These are phyloP conservation scores for Pythium myriotylum DNA, from an alignment of 352 stramenopile genomes.

Conservation along the genomic window DNA sequence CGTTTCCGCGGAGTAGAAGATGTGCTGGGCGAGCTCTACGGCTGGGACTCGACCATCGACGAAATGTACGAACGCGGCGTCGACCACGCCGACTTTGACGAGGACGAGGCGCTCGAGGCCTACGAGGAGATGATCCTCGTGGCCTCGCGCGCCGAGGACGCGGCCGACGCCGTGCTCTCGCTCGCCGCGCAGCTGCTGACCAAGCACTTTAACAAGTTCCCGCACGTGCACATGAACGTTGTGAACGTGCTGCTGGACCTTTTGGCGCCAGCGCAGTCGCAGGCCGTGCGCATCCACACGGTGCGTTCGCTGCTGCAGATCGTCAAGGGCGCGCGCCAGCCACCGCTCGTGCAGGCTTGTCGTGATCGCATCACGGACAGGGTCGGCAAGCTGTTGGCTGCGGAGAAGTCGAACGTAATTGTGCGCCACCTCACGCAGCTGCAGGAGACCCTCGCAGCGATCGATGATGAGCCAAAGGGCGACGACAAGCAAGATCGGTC, in stretches of 20 bases:
- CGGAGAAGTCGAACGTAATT: constrained; percentile 59
- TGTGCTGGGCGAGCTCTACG: constrained; percentile 63
- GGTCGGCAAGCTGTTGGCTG: constrained; percentile 39
- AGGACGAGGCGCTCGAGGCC: constrained; percentile 71
- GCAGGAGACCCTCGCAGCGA: constrained; percentile 30
- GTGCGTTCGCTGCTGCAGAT: constrained; percentile 72
- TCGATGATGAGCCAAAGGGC: constrained; percentile 10
- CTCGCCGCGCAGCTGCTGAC: constrained; percentile 73
- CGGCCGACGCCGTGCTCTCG: constrained; percentile 56
- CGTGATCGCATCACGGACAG: constrained; percentile 44
- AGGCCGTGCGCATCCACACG: constrained; percentile 76
- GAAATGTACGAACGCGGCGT: constrained; percentile 48
- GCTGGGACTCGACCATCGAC: constrained; percentile 67
- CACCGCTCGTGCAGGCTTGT: constrained; percentile 33
- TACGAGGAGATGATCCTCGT: constrained; percentile 77
- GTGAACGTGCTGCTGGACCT: constrained; percentile 63
- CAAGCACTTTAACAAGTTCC: constrained; percentile 81
- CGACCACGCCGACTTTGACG: constrained; percentile 59
- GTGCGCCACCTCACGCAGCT: constrained; percentile 63
- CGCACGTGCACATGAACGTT: constrained; percentile 77
- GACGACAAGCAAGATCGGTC: constrained; percentile 25
- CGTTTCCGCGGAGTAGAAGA: constrained; percentile 30
- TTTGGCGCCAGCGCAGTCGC: constrained; percentile 37
- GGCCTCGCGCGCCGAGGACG: constrained; percentile 29
- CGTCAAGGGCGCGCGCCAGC: constrained; percentile 43